Evolutionary conservation across 441 rosid species (phyloP).

Genomic region (Theobroma grandiflorum): DNA sequence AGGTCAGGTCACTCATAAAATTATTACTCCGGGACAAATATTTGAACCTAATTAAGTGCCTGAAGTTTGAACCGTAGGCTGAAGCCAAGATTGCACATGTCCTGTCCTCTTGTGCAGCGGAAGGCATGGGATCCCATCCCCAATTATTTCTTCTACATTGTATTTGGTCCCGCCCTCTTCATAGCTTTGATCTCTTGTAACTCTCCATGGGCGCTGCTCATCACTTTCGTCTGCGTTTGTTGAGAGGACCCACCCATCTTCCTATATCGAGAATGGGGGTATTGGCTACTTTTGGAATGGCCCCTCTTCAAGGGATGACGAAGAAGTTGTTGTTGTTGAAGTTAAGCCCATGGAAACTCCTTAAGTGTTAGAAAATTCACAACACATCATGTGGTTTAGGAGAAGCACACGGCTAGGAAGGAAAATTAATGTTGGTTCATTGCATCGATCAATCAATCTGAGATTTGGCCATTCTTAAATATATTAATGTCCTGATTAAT

Average conservation of each 20-base stretch:
- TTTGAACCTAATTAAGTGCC: slow-evolving; percentile 24
- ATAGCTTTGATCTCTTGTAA: background rate
- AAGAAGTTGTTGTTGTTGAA: background rate
- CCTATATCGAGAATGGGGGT: background rate
- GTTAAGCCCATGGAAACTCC: slow-evolving; percentile 1
- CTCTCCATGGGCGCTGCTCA: background rate
- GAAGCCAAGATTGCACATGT: slow-evolving; percentile 38
- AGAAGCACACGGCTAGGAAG: background rate
- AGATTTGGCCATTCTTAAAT: background rate
- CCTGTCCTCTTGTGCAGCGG: slow-evolving; percentile 28
- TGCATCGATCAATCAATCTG: slow-evolving; percentile 14
- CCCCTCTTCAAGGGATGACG: background rate
- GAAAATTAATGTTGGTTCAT: background rate
- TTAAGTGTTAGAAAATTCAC: background rate
- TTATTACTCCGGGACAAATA: background rate
- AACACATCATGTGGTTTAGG: slow-evolving; percentile 32
- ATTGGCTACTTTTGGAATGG: background rate
- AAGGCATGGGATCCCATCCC: slow-evolving; percentile 41
- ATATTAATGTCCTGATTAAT: background rate
- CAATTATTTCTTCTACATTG: slow-evolving; percentile 37
- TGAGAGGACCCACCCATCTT: background rate
- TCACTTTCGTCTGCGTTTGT: background rate
- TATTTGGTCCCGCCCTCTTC: slow-evolving; percentile 25
- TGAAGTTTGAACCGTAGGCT: background rate
- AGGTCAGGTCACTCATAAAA: background rate